These are phyloP conservation scores for Tuber borchii DNA, from an alignment of 495 filamentous ascomycete genomes.

Conservation along the genomic window DNA sequence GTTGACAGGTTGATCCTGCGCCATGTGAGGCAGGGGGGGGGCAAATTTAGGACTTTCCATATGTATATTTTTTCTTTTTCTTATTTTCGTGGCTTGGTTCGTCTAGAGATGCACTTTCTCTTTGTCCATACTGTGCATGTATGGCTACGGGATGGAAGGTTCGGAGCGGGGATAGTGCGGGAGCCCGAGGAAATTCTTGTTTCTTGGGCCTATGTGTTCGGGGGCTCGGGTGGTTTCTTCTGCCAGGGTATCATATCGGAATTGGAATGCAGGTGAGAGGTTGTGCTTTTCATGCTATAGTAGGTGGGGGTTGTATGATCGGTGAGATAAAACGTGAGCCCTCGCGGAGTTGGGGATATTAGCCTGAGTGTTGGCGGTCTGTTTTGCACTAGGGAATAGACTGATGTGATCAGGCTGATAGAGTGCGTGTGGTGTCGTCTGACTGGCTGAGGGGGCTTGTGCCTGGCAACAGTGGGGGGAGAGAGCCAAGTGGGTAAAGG, in stretches of 20 bases:
- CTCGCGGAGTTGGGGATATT: background rate
- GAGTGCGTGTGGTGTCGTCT: background rate
- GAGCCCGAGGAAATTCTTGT: background rate
- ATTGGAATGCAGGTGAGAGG: background rate
- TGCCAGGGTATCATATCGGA: background rate
- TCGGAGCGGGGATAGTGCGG: background rate
- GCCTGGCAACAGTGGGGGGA: background rate
- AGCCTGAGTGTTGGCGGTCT: background rate
- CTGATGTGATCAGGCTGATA: background rate
- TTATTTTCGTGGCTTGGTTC: background rate
- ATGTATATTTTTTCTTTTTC: background rate
- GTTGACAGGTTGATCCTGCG: constrained; percentile 3
- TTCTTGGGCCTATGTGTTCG: background rate
- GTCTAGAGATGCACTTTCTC: background rate
- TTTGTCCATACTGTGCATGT: background rate
- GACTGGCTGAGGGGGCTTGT: background rate
- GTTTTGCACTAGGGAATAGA: background rate
- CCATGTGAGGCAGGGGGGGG: background rate
- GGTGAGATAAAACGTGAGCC: background rate
- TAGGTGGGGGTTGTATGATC: background rate
- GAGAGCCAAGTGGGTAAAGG: background rate
- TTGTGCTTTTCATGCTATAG: background rate
- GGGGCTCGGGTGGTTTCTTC: background rate
- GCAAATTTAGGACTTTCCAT: background rate
- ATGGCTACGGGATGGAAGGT: background rate